Base-by-base conservation (phyloP, 306 rosid species). In the Pachyrhizus erosus region DNA sequence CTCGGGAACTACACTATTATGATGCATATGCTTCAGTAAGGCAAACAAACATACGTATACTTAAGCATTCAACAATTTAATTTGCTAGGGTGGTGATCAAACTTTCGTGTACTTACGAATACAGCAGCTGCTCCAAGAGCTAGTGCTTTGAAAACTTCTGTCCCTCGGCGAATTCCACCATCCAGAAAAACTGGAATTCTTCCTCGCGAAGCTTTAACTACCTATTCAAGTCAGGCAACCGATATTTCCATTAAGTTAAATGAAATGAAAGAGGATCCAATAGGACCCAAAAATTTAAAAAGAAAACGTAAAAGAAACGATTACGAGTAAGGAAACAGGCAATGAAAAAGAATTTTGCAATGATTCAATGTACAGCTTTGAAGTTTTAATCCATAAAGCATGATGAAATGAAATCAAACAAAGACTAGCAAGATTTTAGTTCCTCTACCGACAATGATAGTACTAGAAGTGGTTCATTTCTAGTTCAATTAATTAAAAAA, bases 41-140 rank as follows among this genome's bases (percentile, higher is more conserved):
- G 18, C 11, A 66, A 70, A 73, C 21, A 45, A 46, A 33, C 9
- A 20, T 43, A 67, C 64, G 40, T 11, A 31, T 37, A 37, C 42
- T 37, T 42, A 68, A 57, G 66, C 66, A 31, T 21, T 68, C 9
- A 20, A 27, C 9, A 40, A 8, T 79, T 79, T 54, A 5, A 33
- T 45, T 80, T 81, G 6, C 49, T 20, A 67, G 49, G 43, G n/a
- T 29, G 71, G 71, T 15, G 49, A 73, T 39, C 64, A 74, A 51
- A 52, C 9, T 51, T 31, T 75, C 39, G 26, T 78, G 15, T 57
- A 71, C 99, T 92, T 78, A 96, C 99, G 78, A 96, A 96, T 70
- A 93, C 74, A 46, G 98, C 97, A 2, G 97, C 85, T 51, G 99
- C 99, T 66, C 99, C 99, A 0, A 96, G 94, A 34, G 99, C 99